Percentiles rank a stretch among this genome's conserved stretches.
Conservation (phyloP, 371 early-diverging fungal genomes). For the Apophysomyces trapeziformis region DNA sequence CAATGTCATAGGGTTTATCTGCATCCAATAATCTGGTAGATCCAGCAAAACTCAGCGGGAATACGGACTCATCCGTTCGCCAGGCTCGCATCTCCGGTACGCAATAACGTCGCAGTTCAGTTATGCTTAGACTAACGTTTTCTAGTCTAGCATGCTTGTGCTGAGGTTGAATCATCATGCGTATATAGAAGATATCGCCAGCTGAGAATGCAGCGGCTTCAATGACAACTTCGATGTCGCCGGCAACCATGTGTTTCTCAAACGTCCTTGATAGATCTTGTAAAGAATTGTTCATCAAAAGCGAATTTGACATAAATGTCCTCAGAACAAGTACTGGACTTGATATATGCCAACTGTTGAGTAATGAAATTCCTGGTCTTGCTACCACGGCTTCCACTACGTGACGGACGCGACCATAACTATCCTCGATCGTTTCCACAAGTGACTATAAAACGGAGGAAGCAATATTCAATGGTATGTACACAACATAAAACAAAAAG, state of each 20-base stretch:
- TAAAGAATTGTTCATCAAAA: conserved; percentile 43
- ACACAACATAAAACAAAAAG: background rate
- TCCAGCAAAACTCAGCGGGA: conserved; percentile 31
- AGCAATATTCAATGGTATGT: conserved; percentile 2
- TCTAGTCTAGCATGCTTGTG: conserved; percentile 40
- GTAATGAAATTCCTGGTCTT: conserved; percentile 39
- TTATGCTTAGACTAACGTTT: conserved; percentile 35
- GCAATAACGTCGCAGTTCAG: conserved; percentile 34
- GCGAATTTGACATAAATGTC: conserved; percentile 47
- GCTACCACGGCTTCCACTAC: conserved; percentile 39
- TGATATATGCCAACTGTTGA: conserved; percentile 32
- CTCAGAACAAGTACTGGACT: conserved; percentile 41
- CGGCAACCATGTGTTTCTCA: conserved; percentile 37
- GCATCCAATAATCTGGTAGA: conserved; percentile 31
- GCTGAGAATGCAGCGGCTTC: conserved; percentile 51
- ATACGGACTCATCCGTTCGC: conserved; percentile 29
- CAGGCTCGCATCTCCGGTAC: conserved; percentile 42
- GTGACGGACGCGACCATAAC: conserved; percentile 47
- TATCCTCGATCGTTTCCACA: conserved; percentile 45
- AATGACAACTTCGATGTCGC: conserved; percentile 42
- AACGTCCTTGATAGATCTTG: conserved; percentile 42
- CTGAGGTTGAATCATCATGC: conserved; percentile 42
- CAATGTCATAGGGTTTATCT: conserved; percentile 25
- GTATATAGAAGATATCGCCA: conserved; percentile 45
- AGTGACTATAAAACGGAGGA: conserved; percentile 31